Conservation (phyloP, 495 filamentous ascomycete genomes). For the Hyaloscypha finlandica region DNA sequence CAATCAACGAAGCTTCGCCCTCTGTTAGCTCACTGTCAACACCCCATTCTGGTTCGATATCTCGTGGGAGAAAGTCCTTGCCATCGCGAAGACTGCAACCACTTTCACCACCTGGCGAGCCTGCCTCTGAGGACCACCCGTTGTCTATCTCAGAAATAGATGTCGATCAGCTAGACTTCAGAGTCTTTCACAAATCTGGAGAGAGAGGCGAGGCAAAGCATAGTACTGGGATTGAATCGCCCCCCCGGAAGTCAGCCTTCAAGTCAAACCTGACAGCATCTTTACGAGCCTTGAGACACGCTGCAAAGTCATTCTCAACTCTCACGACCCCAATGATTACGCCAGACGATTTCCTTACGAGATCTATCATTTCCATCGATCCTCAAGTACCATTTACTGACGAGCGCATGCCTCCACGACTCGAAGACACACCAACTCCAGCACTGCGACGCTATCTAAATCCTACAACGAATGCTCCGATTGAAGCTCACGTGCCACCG, state of each 20-base stretch:
- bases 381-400: constrained; percentile 76
- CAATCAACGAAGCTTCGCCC: constrained; percentile 32
- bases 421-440: constrained; percentile 75
- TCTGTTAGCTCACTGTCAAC: constrained; percentile 31
- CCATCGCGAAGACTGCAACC: constrained; percentile 37
- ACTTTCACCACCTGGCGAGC: constrained; percentile 28
- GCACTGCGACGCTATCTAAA: constrained; percentile 93
- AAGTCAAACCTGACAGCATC: constrained; percentile 96
- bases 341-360: constrained; percentile 86
- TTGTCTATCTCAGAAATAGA: constrained; percentile 42
- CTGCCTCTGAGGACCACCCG: constrained; percentile 42
- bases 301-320: constrained; percentile 79
- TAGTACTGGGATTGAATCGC: constrained; percentile 28
- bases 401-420: constrained; percentile 80
- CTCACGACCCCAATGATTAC: constrained; percentile 73
- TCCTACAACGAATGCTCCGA: constrained; percentile 67
- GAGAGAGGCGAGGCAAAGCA: constrained; percentile 42
- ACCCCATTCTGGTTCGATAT: constrained; percentile 17
- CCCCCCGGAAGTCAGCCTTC: constrained; percentile 60
- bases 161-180: constrained; percentile 47
- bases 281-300: constrained; percentile 79
- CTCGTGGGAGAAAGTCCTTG: constrained; percentile 34
- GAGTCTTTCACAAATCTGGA: constrained; percentile 40
- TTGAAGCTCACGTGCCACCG: constrained; percentile 60
- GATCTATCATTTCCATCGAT: constrained; percentile 75